These are phyloP conservation scores for Chalciporus sphaerocephalus DNA, from an alignment of 768 basidiomycete genomes.

Conservation along the genomic window DNA sequence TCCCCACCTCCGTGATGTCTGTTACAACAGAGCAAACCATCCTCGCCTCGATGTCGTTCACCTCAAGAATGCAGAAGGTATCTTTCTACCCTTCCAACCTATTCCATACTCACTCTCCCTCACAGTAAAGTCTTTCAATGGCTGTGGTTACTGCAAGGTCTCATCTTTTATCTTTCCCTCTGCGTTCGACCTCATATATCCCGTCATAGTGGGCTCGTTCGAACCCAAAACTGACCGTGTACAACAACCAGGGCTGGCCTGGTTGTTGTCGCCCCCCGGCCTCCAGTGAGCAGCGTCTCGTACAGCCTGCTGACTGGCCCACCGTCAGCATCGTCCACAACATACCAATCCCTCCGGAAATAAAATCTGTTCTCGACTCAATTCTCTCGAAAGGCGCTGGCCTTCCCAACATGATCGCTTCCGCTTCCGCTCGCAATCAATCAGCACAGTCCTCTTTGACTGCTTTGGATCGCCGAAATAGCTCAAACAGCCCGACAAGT, in stretches of 20 bases:
- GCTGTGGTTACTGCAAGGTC: conserved; percentile 90
- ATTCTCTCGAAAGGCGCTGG: conserved; percentile 40
- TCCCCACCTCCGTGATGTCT: conserved; percentile 71
- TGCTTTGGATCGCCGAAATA: conserved; percentile 44
- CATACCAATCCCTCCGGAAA: conserved; percentile 66
- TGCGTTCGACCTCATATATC: conserved; percentile 25
- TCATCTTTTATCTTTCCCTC: conserved; percentile 12
- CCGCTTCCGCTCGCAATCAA: conserved; percentile 27
- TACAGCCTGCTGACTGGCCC: conserved; percentile 75
- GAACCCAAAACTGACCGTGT: conserved; percentile 52
- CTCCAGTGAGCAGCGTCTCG: conserved; percentile 52
- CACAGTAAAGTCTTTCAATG: conserved; percentile 75
- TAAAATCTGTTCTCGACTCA: conserved; percentile 63
- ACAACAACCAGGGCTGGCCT: conserved; percentile 78
- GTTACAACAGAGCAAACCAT: conserved; percentile 68
- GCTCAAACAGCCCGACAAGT: conserved; percentile 31
- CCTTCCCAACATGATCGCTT: conserved; percentile 28
- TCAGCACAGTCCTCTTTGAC: conserved; percentile 31
- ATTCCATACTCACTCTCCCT: conserved; percentile 13
- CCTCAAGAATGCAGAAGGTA: conserved; percentile 87
- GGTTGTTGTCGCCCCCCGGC: conserved; percentile 82
- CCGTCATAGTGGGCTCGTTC: conserved; percentile 63
- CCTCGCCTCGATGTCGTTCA: conserved; percentile 75
- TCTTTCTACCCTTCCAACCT: conserved; percentile 19
- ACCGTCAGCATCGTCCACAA: conserved; percentile 73